Evolutionary conservation across 2,329 filamentous ascomycete genomes (phyloP), one percentile per base, ranked within the genome.

Genomic region (Uncinocarpus reesii): DNA sequence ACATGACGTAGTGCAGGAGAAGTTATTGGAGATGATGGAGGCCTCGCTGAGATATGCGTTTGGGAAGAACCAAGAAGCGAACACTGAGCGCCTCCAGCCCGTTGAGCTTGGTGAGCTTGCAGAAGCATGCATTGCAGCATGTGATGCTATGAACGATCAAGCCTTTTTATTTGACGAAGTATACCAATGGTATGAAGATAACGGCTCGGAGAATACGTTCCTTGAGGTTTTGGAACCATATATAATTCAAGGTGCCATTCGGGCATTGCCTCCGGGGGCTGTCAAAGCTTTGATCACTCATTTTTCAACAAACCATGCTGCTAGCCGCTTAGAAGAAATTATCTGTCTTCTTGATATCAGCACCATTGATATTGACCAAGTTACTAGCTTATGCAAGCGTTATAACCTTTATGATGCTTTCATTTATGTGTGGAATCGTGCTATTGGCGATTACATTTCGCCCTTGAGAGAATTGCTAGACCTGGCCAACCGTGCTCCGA

Each of bases 381-480:
- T 94, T 50, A 95, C 90, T 0, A 77, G 78, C 10, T 73, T 98
- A 20, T 98, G 92, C 74, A 94, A 92, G 64, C 83, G 90, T 61
- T 82, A 96, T 63, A 80, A 84, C 55, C 76, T 98, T 3, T 98
- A 95, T 61, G 93, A 98, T 65, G 93, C 92, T 1, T 77, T 95
- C 49, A 88, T 93, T 36, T 95, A 96, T 62, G 85, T 98, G 48
- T 98, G 92, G 92, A 96, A 94, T 52, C 83, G 86, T 64, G 88
- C 87, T 2, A 71, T 98, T 23, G 72, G 74, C 53, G 93, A 98
- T 65, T 95, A 93, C 59, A 81, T 95, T 53, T 93, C 89, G 1
- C 90, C 92, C 1, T 72, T 96, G 49, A 83, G 87, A 56, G 88
- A 95, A 52, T 76, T 98, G 1, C 71, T 95, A 20, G 62, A 72